Percentiles rank a stretch among this genome's conserved stretches.
These are phyloP conservation scores for Bjerkandera adusta DNA, from an alignment of 1,284 basidiomycete genomes.

Conservation along the genomic window DNA sequence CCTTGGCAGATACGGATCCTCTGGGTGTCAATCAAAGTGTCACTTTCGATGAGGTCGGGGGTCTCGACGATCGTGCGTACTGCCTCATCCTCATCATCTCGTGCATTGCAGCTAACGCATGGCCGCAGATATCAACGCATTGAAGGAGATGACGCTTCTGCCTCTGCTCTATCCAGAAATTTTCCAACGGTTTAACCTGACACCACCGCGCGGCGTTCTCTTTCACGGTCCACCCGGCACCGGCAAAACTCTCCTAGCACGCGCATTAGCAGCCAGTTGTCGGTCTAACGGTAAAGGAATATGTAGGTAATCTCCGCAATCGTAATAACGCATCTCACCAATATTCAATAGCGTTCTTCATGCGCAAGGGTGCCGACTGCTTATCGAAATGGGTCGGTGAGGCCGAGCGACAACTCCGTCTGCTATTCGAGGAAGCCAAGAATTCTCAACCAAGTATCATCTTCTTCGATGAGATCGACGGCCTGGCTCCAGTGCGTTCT, in stretches of 20 bases:
- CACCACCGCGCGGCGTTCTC: conserved; percentile 94
- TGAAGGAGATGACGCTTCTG: conserved; percentile 98
- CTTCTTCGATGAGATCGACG: conserved; percentile 99
- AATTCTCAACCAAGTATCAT: conserved; percentile 94
- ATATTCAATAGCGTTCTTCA: conserved; percentile 82
- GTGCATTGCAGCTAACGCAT: background rate
- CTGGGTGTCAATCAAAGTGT: conserved; percentile 93
- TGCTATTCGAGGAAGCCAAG: conserved; percentile 96
- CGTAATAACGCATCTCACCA: conserved; percentile 5
- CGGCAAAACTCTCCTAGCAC: conserved; percentile 90
- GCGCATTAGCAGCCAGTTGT: conserved; percentile 94
- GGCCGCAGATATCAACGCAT: conserved; percentile 86
- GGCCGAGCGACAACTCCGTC: conserved; percentile 92
- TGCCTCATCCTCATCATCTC: background rate
- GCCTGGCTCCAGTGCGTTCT: conserved; percentile 94
- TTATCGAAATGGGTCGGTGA: conserved; percentile 99
- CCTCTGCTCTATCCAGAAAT: conserved; percentile 97
- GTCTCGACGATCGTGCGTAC: conserved; percentile 85
- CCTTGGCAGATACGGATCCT: conserved; percentile 95
- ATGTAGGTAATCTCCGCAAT: conserved; percentile 48
- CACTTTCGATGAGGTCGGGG: conserved; percentile 97
- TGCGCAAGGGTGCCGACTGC: conserved; percentile 99
- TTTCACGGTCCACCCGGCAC: conserved; percentile 98
- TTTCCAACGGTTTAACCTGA: conserved; percentile 93
- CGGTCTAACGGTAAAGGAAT: conserved; percentile 89